Evolutionary conservation across 2,329 filamentous ascomycete species (phyloP), one percentile per base, ranked within the genome.

Genomic region (Zymoseptoria crescenta): DNA sequence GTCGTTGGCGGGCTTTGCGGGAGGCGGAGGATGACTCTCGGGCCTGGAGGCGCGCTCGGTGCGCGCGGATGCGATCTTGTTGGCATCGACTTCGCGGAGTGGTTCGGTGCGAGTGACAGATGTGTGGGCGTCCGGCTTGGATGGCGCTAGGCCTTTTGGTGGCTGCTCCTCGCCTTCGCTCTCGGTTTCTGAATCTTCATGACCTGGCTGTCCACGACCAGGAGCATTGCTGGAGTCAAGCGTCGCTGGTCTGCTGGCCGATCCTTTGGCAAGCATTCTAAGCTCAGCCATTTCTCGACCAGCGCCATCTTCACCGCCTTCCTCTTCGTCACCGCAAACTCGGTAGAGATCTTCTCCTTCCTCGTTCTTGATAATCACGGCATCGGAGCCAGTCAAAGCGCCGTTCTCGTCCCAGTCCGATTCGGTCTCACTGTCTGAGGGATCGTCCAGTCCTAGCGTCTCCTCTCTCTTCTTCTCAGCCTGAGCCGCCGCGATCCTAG

Each of bases 261-360:
- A 20, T 29, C 45, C 57, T 24, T 52, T 55, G 54, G 72, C 69
- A 24, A 83, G 72, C 19, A 76, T 77, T 56, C 80, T 80, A 55
- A 94, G 76, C 71, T 95, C 89, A 13, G 80, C 77, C 66, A 90
- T 75, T 73, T 95, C 88, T 29, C 81, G 79, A 49, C 57, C 56
- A 67, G 81, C 78, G n/a, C 77, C 75, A 57, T 87, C 84, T 19
- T 78, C 75, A 2, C 71, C 68, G 24, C 74, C 70, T 59, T 80
- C 80, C 69, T 78, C 78, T 63, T 90, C 87, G 51, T 88, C 87
- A 62, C 86, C 87, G 69, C 90, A 94, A 1, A 94, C 84, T 66
- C 83, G 88, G 61, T 93, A 76, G 79, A 95, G 80, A 10, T 82
- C 81, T 20, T 81, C 79, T 0, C 87, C 89, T n/a, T 67, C 57